phyloP scores from a whole-genome alignment of 257 asterid species.

The Mentha longifolia region DNA sequence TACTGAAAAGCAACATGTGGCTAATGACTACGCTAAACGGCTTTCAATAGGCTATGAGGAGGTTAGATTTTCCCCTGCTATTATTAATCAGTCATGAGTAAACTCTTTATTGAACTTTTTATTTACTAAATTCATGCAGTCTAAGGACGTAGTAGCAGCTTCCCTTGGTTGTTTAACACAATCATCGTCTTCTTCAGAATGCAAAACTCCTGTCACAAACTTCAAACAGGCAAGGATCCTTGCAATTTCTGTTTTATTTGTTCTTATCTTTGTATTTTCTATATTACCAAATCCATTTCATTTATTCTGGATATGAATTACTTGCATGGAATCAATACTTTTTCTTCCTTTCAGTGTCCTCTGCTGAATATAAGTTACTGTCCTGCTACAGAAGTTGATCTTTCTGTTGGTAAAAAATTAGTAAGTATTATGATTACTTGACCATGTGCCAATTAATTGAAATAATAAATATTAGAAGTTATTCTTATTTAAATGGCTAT shows the following conservation, averaged over 20 bases:
- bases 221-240: constrained; percentile 65
- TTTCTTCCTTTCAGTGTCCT: constrained; percentile 47
- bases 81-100: background rate
- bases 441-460: too few species aligned
- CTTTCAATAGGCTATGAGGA: constrained; percentile 88
- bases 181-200: constrained; percentile 51
- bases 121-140: constrained; percentile 52
- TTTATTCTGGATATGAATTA: constrained; percentile 13
- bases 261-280: constrained; percentile 8
- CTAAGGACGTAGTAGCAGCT: constrained; percentile 73
- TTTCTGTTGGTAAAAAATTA: constrained; percentile 44
- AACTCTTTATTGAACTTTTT: constrained; percentile 8
- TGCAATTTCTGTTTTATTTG: constrained; percentile 8
- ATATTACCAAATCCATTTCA: constrained; percentile 4
- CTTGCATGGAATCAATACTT: constrained; percentile 31
- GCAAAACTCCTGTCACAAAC: constrained; percentile 50
- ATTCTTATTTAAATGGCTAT: constrained; percentile 8
- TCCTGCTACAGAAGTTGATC: constrained; percentile 51
- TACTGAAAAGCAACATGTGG: constrained; percentile 93
- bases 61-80: constrained; percentile 46
- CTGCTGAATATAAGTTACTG: constrained; percentile 60
- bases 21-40: constrained; percentile 93
- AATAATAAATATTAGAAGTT: background rate
- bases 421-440: constrained; percentile 48
- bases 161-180: constrained; percentile 78